A percentile compares a stretch with the other conserved stretches of the same genome.
These are phyloP conservation scores for Yarrowia sp. DNA, from an alignment of 805 yeast genomes.

Conservation along the genomic window DNA sequence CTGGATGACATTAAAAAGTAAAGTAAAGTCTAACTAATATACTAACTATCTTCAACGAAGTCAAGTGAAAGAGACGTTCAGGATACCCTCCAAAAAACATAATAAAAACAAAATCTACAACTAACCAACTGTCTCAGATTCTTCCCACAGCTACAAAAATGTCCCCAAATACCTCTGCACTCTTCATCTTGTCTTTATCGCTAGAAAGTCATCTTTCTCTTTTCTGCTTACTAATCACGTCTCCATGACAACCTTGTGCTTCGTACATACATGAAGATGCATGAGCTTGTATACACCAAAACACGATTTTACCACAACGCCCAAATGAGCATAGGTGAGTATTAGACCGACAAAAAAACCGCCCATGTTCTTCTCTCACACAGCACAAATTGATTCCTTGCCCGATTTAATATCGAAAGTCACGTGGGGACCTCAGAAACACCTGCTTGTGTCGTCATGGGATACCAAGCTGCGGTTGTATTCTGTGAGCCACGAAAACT, in stretches of 20 bases:
- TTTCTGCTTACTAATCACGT: not conserved
- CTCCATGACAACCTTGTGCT: constrained; percentile 16
- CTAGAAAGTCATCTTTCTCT: no score
- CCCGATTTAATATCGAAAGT: constrained; percentile 56
- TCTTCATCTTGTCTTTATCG: no score
- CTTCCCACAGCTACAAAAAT: no score
- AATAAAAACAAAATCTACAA: no score
- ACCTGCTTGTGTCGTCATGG: constrained; percentile 64
- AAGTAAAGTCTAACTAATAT: no score
- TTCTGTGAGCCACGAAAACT: constrained; percentile 48
- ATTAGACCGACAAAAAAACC: not conserved
- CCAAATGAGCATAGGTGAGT: constrained; percentile 28
- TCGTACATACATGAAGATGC: not conserved
- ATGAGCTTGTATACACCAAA: not conserved
- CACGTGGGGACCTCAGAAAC: constrained; percentile 52
- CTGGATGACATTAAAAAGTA: no score
- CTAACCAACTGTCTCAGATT: no score
- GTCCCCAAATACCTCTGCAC: no score
- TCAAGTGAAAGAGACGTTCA: no score
- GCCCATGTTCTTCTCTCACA: not conserved
- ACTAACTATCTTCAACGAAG: no score
- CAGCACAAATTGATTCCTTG: constrained; percentile 44
- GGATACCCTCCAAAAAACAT: no score
- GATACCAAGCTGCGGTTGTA: constrained; percentile 59
- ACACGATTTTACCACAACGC: not conserved